phyloP scores from a whole-genome alignment of 768 basidiomycete species.

The Scleroderma bovista region DNA sequence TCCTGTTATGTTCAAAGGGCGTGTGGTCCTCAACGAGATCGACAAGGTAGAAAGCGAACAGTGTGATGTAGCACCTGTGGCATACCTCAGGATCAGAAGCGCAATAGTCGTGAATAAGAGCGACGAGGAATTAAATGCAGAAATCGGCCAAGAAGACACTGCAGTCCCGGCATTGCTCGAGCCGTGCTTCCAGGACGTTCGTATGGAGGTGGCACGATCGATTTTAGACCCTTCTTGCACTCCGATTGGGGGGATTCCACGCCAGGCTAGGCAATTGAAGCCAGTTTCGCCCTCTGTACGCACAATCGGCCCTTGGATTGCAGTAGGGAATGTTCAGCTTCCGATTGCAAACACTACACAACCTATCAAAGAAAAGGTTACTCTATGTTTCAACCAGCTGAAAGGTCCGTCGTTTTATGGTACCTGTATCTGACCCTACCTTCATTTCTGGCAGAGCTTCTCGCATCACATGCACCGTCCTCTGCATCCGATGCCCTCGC shows the following conservation, averaged over 20 bases:
- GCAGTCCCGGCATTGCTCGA: constrained; percentile 49
- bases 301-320: constrained; percentile 59
- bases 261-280: neutral
- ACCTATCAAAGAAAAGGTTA: constrained; percentile 67
- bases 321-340: constrained; percentile 50
- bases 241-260: neutral
- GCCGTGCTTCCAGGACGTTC: constrained; percentile 12
- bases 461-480: constrained; percentile 40
- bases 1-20: constrained; percentile 76
- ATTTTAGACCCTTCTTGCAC: neutral
- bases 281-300: constrained; percentile 12
- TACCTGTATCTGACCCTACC: neutral
- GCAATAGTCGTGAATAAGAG: constrained; percentile 60
- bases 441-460: constrained; percentile 38
- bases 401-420: constrained; percentile 40
- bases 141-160: constrained; percentile 12
- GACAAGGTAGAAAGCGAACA: constrained; percentile 76
- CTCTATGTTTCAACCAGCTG: constrained; percentile 58
- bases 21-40: constrained; percentile 61
- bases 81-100: constrained; percentile 75
- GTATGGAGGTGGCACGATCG: constrained; percentile 7
- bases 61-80: constrained; percentile 84
- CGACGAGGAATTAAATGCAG: neutral
- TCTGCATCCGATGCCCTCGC: constrained; percentile 9
- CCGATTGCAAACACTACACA: constrained; percentile 16